Evolutionary conservation across 1,284 basidiomycete genomes (phyloP).

Genomic region (Abortiporus biennis): DNA sequence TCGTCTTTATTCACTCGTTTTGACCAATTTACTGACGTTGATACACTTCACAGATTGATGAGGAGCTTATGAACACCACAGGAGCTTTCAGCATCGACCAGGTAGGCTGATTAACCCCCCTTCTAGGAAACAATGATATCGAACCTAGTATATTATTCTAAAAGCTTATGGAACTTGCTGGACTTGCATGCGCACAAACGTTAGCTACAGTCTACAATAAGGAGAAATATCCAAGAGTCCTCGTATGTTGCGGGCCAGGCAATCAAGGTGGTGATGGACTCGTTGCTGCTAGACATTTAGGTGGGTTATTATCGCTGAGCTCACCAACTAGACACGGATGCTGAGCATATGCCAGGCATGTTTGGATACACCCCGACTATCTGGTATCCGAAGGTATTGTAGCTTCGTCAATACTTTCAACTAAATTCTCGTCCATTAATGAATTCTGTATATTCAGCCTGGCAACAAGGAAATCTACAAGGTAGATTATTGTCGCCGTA

Average conservation of each 20-base stretch:
- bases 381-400: constrained; percentile 86
- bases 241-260: constrained; percentile 95
- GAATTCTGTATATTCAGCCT: constrained; percentile 49
- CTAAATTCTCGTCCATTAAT: too few species aligned
- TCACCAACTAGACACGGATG: background rate
- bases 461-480: constrained; percentile 88
- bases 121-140: background rate
- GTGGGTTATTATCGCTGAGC: constrained; percentile 40
- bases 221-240: constrained; percentile 62
- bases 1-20: constrained; percentile 7
- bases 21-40: background rate
- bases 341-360: constrained; percentile 49
- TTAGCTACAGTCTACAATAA: constrained; percentile 73
- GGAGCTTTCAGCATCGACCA: constrained; percentile 92
- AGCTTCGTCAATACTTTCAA: background rate
- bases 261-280: constrained; percentile 98
- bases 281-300: constrained; percentile 92
- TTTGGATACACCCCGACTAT: constrained; percentile 84
- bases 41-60: constrained; percentile 64
- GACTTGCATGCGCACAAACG: constrained; percentile 90
- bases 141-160: background rate
- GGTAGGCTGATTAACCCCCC: constrained; percentile 32
- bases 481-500: constrained; percentile 37
- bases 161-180: constrained; percentile 98
- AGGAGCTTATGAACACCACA: constrained; percentile 80